phyloP scores from a whole-genome alignment of 2,329 filamentous ascomycete genomes.

The Penicillium paneum region DNA sequence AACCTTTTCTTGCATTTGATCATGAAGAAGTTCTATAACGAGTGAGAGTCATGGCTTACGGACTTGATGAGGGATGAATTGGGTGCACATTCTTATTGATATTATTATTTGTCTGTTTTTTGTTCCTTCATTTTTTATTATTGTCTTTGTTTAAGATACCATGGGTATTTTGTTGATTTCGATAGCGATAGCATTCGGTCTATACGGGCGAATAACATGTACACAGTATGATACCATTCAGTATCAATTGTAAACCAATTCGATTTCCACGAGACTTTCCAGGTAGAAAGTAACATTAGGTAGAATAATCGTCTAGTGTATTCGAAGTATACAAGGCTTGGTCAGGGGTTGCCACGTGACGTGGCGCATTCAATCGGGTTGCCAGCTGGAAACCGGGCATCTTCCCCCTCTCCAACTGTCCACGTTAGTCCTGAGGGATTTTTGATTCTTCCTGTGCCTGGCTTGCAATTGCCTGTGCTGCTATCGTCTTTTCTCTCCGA shows the following conservation, averaged over 20 bases:
- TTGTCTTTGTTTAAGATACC: conserved; percentile 23
- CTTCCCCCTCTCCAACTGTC: conserved; percentile 16
- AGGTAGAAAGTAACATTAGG: neutral
- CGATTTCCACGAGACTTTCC: neutral
- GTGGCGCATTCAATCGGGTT: conserved; percentile 25
- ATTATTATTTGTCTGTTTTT: conserved; percentile 16
- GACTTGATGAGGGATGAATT: conserved; percentile 23
- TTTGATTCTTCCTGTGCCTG: conserved; percentile 13
- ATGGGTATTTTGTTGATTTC: conserved; percentile 22
- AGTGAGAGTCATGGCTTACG: conserved; percentile 31
- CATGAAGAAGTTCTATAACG: conserved; percentile 95
- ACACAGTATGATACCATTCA: conserved; percentile 19
- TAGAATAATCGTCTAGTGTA: neutral
- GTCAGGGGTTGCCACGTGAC: conserved; percentile 36
- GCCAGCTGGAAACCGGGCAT: conserved; percentile 26
- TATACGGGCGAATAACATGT: conserved; percentile 22
- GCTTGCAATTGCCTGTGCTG: conserved; percentile 11
- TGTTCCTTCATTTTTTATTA: conserved; percentile 8
- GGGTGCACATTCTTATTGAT: conserved; percentile 20
- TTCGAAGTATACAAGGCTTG: conserved; percentile 10
- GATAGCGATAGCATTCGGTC: conserved; percentile 23
- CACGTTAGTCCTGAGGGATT: conserved; percentile 15
- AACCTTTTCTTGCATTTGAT: conserved; percentile 94
- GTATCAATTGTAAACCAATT: conserved; percentile 3
- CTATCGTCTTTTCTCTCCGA: neutral